Conservation (phyloP, 495 filamentous ascomycete genomes). For the Pseudoneurospora amorphoporcata region DNA sequence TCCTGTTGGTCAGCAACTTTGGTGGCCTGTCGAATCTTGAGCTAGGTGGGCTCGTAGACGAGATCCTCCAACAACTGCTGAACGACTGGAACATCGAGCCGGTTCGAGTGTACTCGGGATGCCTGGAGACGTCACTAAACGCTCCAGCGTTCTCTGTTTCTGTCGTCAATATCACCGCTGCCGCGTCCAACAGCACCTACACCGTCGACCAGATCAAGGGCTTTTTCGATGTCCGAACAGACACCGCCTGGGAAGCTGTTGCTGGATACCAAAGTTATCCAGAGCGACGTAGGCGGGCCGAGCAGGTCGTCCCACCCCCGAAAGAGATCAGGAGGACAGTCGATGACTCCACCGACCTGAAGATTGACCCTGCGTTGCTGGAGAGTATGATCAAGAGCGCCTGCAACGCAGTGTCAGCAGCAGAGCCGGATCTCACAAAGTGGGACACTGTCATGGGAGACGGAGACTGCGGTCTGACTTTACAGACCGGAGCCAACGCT, state of each 20-base stretch:
- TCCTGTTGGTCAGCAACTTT: conserved; percentile 51
- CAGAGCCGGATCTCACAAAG: conserved; percentile 49
- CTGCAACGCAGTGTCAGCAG: conserved; percentile 38
- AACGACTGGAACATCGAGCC: conserved; percentile 32
- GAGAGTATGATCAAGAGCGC: conserved; percentile 42
- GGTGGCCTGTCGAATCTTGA: conserved; percentile 54
- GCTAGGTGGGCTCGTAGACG: conserved; percentile 44
- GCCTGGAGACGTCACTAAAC: conserved; percentile 52
- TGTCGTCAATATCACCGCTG: conserved; percentile 44
- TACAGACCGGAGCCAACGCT: conserved; percentile 36
- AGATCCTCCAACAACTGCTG: conserved; percentile 40
- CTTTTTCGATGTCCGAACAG: conserved; percentile 43
- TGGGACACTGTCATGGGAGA: conserved; percentile 58
- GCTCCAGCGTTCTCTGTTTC: conserved; percentile 53
- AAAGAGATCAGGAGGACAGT: conserved; percentile 19
- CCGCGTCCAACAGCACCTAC: conserved; percentile 27
- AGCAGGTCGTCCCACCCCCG: conserved; percentile 34
- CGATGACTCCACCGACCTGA: conserved; percentile 29
- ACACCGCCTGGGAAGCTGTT: conserved; percentile 41
- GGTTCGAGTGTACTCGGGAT: conserved; percentile 31
- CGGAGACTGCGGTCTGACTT: conserved; percentile 53
- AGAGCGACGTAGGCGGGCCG: conserved; percentile 22
- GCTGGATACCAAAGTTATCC: conserved; percentile 25
- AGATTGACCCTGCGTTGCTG: conserved; percentile 32
- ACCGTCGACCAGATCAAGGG: conserved; percentile 39